phyloP scores from a whole-genome alignment of 2,329 filamentous ascomycete genomes.

The Aaosphaeria pasadenensis region DNA sequence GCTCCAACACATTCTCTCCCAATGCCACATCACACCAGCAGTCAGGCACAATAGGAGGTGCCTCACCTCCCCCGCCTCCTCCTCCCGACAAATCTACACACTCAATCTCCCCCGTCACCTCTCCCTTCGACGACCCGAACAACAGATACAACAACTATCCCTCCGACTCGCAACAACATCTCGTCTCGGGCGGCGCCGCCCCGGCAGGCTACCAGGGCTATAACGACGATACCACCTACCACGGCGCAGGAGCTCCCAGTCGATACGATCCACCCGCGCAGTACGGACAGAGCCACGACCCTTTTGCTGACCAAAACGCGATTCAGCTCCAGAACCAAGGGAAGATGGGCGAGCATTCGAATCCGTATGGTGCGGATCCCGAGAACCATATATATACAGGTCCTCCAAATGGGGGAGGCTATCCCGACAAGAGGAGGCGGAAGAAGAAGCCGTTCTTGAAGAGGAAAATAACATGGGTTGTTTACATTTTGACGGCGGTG shows the following conservation, averaged over 20 bases:
- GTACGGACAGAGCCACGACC: conserved; percentile 49
- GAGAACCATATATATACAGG: conserved; percentile 33
- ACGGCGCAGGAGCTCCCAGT: conserved; percentile 43
- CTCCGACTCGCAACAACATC: conserved; percentile 10
- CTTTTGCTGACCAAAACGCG: conserved; percentile 47
- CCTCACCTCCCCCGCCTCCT: conserved; percentile 39
- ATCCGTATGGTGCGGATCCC: conserved; percentile 39
- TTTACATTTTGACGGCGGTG: conserved; percentile 72
- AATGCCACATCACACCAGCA: conserved; percentile 1
- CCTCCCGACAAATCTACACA: conserved; percentile 25
- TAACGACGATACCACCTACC: conserved; percentile 55
- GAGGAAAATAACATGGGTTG: conserved; percentile 70
- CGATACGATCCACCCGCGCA: conserved; percentile 42
- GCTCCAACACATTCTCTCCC: conserved; percentile 35
- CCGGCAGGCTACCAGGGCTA: conserved; percentile 42
- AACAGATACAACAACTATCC: conserved; percentile 47
- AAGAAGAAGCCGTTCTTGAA: conserved; percentile 54
- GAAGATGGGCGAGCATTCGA: conserved; percentile 34
- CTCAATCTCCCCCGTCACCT: conserved; percentile 31
- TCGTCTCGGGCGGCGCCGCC: conserved; percentile 48
- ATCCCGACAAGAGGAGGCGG: conserved; percentile 14
- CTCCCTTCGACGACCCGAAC: conserved; percentile 31
- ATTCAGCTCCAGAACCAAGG: conserved; percentile 45
- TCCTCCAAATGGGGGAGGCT: background rate
- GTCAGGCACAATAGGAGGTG: conserved; percentile 26